phyloP scores from a whole-genome alignment of 2,329 filamentous ascomycete species.

The Cladosporium sp. region DNA sequence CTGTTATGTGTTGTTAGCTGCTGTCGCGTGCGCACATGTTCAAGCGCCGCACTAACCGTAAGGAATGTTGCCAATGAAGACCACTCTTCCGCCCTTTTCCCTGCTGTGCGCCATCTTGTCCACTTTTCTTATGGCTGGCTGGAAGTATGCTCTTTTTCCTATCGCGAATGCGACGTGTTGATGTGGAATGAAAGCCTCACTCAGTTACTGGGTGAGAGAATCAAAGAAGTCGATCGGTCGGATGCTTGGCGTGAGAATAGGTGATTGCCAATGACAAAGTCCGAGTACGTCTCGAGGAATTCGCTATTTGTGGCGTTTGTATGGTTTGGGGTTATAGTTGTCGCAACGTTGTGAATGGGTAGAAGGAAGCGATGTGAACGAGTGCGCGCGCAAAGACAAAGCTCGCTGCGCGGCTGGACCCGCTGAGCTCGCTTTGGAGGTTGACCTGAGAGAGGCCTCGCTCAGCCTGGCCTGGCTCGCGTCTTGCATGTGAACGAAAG shows the following conservation, averaged over 20 bases:
- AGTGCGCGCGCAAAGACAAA: not conserved
- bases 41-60: constrained; percentile 53
- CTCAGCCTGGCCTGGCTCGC: too few relatives aligned
- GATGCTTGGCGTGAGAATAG: too few relatives aligned
- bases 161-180: not conserved
- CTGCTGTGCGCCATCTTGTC: constrained; percentile 24
- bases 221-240: not conserved
- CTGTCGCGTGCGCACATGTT: not conserved
- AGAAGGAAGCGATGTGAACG: not conserved
- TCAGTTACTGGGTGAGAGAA: not conserved
- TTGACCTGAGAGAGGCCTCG: not conserved
- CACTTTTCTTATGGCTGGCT: not conserved
- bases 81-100: constrained; percentile 71
- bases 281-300: too few relatives aligned
- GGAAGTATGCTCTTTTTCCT: not conserved
- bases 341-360: not conserved
- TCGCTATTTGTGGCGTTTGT: not conserved
- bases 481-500: constrained; percentile 5
- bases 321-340: too few relatives aligned
- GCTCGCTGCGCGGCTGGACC: not conserved
- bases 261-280: not conserved
- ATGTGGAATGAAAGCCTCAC: not conserved
- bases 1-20: constrained; percentile 43
- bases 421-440: not conserved
- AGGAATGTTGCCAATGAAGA: constrained; percentile 83